Conservation (phyloP, 176 grass and related monocot species). For the Paspalum notatum region DNA sequence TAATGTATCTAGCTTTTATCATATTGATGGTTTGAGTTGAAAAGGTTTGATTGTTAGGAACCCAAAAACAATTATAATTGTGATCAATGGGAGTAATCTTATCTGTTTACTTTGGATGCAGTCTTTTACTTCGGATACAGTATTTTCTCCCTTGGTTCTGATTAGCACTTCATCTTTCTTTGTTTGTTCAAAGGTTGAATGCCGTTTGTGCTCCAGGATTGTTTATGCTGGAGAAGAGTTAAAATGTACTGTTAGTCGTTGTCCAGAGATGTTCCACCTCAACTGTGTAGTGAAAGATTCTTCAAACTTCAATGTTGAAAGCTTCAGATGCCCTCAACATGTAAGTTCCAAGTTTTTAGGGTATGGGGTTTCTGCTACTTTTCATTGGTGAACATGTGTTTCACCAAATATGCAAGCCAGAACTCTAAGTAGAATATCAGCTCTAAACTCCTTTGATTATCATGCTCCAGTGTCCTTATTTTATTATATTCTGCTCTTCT, state of each 20-base stretch:
- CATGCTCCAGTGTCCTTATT: conserved; percentile 1
- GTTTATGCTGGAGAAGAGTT: conserved; percentile 72
- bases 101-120: neutral
- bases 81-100: neutral
- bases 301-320: conserved; percentile 43
- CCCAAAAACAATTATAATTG: neutral
- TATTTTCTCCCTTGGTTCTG: conserved; percentile 29
- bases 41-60: neutral
- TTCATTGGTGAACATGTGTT: neutral
- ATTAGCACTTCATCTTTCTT: conserved; percentile 38
- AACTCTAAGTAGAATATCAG: neutral
- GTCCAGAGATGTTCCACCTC: conserved; percentile 60
- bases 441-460: conserved; percentile 4
- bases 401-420: conserved; percentile 28
- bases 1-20: neutral
- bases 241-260: conserved; percentile 60
- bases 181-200: conserved; percentile 71
- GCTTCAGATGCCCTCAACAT: conserved; percentile 82
- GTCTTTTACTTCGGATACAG: neutral
- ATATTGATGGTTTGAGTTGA: neutral
- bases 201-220: conserved; percentile 61
- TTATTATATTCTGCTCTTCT: conserved; percentile 10
- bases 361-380: conserved; percentile 3
- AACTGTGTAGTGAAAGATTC: conserved; percentile 53
- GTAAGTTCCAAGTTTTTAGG: conserved; percentile 53